A percentile compares a stretch with the other conserved stretches of the same genome.
These are phyloP conservation scores for Phytophthora hibernalis DNA, from an alignment of 352 stramenopile genomes.

Conservation along the genomic window DNA sequence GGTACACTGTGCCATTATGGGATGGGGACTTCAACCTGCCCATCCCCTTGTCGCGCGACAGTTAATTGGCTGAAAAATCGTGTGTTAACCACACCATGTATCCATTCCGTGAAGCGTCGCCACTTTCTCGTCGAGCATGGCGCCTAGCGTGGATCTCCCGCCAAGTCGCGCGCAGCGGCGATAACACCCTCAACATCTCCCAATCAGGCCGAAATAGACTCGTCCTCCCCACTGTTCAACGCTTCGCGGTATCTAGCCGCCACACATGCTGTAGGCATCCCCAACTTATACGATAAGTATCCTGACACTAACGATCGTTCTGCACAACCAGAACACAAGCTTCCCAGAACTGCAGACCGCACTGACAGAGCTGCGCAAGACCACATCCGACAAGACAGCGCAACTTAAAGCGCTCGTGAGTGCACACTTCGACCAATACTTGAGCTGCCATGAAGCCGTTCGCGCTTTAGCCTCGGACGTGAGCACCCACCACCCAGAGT, in stretches of 20 bases:
- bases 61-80: constrained; percentile 5
- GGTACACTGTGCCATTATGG: constrained; percentile 14
- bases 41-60: constrained; percentile 6
- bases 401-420: constrained; percentile 85
- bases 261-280: constrained; percentile 69
- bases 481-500: constrained; percentile 66
- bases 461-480: constrained; percentile 69
- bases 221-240: constrained; percentile 69
- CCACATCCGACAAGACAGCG: constrained; percentile 84
- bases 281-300: not conserved
- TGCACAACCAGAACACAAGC: constrained; percentile 55
- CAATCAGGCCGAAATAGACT: constrained; percentile 50
- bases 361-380: constrained; percentile 73
- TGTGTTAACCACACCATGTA: not conserved
- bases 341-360: constrained; percentile 66
- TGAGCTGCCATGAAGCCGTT: constrained; percentile 85
- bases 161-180: constrained; percentile 5
- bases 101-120: constrained; percentile 20
- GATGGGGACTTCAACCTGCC: constrained; percentile 21
- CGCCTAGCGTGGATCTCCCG: constrained; percentile 7
- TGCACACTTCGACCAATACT: constrained; percentile 85
- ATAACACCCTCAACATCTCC: not conserved
- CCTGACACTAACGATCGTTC: not conserved
- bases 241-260: constrained; percentile 64
- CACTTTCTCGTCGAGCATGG: constrained; percentile 6